Evolutionary conservation across 2,329 filamentous ascomycete genomes (phyloP), one percentile per base, ranked within the genome.

Genomic region (Botrytis pseudocinerea): DNA sequence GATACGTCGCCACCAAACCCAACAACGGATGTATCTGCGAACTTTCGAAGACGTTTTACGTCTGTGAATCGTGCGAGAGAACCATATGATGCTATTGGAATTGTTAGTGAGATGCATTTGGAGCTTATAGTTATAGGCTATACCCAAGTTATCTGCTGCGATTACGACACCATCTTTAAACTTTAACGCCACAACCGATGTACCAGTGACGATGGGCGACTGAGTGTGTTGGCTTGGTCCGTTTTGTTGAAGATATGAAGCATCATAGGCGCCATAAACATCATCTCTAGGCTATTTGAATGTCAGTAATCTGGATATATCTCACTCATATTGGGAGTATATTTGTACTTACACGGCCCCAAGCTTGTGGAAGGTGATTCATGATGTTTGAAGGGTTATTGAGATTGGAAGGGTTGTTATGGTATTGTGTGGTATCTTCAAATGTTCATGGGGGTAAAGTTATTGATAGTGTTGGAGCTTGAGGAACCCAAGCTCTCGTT

Each of bases 1-100:
- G 93, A 97, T 79, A 99, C 92, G 85, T 99, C 96, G 83, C 96
- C 96, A 82, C 94, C 94, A 85, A 98, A 97, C 80, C 96, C 96
- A 81, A 99, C 88, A 74, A 98, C 89, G 44, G 94, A 91, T 77
- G 91, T 90, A 77, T 91, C 87, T 84, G 94, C 93, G 84, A 98
- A 98, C 79, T 90, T 88, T 79, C 94, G 94, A 78, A 99, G 91
- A 81, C 96, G 95, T 86, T 98, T 97, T 82, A 98, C 94, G 83
- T 98, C 93, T 80, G 93, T 95, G 88, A 98, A 99, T 82, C 96
- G 94, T 74, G 96, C 95, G 78, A 95, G 93, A 73, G 96, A 98
- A 82, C 96, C 96, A 84, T 99, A 99, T 73, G 96, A 99, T 78
- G 96, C 96, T 97, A 80, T 69, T 48, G 35, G 35, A 54, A 51